Evolutionary conservation across 441 rosid genomes (phyloP), one percentile per base, ranked within the genome.

Genomic region (Gossypium gossypioides): DNA sequence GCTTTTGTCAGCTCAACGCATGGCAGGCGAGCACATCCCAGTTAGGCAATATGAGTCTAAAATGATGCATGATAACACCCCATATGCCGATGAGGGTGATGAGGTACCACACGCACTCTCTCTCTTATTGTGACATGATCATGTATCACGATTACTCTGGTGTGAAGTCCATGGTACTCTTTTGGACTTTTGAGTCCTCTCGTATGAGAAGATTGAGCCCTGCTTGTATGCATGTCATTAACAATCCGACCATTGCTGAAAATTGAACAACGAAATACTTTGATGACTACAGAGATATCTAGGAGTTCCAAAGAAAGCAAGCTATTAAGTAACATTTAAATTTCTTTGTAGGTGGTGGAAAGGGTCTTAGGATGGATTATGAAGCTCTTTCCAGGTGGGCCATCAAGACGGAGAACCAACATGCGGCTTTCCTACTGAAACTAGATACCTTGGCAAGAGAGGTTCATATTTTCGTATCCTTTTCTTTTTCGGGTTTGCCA

Each of bases 361-460:
- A 91, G 97, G 81, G 97, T 95, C 55, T 82, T 95, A 77, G 99
- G 97, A 56, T 95, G 97, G 99, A 92, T 95, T 68, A 91, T 95
- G 96, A 92, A 88, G 83, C 90, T 92, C 75, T 95, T 95, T 72
- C 99, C 97, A 0, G 97, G 99, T 71, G 99, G 97, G 25, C 91
- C 97, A 3, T 75, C 97, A n/a, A 88, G 82, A 78, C 80, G 97
- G 77, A 84, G 97, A 80, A 86, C 89, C 68, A 88, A 92, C 91
- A 92, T 89, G 85, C 93, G 84, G 74, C 86, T 89, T 51, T 92
- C 87, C 82, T 70, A 51, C 10, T 3, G 27, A 70, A 51, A 24
- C 55, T 1, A 51, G 70, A 69, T 59, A 16, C 64, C 61, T 71
- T 72, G 71, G 72, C 76, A 25, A 44, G 50, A 24, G 55, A 42